These are phyloP conservation scores for Pestalotiopsis sp. DNA, from an alignment of 2,329 filamentous ascomycete species.

Conservation along the genomic window DNA sequence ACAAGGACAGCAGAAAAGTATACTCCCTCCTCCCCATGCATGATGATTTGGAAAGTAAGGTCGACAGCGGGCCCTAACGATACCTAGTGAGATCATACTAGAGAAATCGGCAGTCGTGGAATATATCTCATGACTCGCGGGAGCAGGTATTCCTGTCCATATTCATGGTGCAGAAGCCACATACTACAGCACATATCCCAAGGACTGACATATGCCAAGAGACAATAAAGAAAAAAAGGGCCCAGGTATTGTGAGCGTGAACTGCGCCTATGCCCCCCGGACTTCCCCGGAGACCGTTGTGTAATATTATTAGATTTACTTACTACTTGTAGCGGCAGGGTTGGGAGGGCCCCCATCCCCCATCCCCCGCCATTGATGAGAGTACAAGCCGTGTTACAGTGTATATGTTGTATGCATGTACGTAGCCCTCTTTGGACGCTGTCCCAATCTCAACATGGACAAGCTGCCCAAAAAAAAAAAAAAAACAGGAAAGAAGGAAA, in stretches of 20 bases:
- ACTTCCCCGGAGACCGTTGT: slow-evolving; percentile 6
- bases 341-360: background rate
- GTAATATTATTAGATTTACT: background rate
- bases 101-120: too few relatives aligned
- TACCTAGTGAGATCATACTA: too few relatives aligned
- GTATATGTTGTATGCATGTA: background rate
- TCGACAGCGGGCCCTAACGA: too few relatives aligned
- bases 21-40: too few relatives aligned
- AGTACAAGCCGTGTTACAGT: background rate
- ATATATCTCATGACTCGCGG: too few relatives aligned
- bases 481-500: background rate
- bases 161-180: too few relatives aligned
- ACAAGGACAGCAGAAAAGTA: too few relatives aligned
- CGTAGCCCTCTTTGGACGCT: background rate
- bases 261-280: background rate
- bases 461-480: background rate
- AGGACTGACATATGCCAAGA: too few relatives aligned
- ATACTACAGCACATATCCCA: too few relatives aligned
- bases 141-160: too few relatives aligned
- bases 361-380: background rate
- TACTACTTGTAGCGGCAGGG: background rate
- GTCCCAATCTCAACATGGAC: background rate
- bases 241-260: background rate
- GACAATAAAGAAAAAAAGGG: background rate
- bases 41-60: too few relatives aligned